These are phyloP conservation scores for Chlamydomonas sp. DNA, from an alignment of 139 green algal genomes.

Conservation along the genomic window DNA sequence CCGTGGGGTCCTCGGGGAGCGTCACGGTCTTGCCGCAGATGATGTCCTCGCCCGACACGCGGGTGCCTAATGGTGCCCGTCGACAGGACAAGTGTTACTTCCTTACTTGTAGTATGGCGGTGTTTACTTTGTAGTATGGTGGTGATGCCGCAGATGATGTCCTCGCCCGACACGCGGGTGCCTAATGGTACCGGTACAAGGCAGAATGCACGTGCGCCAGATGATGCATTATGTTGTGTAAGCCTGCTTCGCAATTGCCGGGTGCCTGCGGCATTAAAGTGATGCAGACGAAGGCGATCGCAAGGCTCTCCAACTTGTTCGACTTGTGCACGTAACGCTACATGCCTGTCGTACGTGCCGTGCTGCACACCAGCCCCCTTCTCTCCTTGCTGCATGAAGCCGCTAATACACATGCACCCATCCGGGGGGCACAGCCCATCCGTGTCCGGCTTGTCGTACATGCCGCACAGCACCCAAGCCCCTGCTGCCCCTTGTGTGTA, in stretches of 20 bases:
- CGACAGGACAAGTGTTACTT: too few species aligned
- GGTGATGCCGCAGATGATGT: constrained; percentile 84
- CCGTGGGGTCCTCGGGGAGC: constrained; percentile 51
- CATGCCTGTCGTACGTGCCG: constrained; percentile 71
- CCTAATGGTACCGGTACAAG: constrained; percentile 61
- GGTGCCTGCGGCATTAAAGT: too few species aligned
- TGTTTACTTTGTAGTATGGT: too few species aligned
- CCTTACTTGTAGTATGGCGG: too few species aligned
- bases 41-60: constrained; percentile 81
- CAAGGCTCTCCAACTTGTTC: too few species aligned
- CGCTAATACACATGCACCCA: neutral
- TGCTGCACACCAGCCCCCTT: constrained; percentile 57
- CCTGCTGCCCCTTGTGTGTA: too few species aligned
- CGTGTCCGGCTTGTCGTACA: constrained; percentile 87
- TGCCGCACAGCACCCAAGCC: constrained; percentile 66
- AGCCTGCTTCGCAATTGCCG: too few species aligned
- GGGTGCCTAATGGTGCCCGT: constrained; percentile 68
- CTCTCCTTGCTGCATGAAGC: too few species aligned
- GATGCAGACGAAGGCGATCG: too few species aligned
- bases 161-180: constrained; percentile 81
- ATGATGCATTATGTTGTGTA: too few species aligned
- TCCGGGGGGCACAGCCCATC: constrained; percentile 90
- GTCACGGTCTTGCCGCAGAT: constrained; percentile 79
- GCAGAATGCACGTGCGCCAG: neutral
- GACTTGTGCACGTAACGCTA: too few species aligned